phyloP scores from a whole-genome alignment of 805 yeast species.

The Millerozyma miso region DNA sequence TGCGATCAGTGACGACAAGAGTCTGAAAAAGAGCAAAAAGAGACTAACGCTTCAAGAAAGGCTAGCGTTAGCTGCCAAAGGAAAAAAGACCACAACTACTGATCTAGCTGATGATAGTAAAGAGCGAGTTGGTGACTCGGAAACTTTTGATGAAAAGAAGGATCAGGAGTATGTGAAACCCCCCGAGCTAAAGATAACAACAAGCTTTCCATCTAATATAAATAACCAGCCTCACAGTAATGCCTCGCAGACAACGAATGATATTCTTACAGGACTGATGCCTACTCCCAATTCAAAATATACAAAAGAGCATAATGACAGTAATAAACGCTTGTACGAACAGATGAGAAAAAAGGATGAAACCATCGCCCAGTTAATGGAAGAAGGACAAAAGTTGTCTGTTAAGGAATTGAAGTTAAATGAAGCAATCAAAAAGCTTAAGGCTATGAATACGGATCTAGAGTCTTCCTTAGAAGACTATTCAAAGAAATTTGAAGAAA shows the following conservation, averaged over 20 bases:
- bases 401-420: slow-evolving; percentile 65
- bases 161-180: not conserved
- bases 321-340: slow-evolving; percentile 14
- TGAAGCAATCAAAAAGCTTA: slow-evolving; percentile 61
- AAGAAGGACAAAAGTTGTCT: slow-evolving; percentile 73
- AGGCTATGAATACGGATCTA: slow-evolving; percentile 26
- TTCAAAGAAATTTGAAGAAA: slow-evolving; percentile 26
- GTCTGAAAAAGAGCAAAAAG: slow-evolving; percentile 33
- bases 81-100: slow-evolving; percentile 16
- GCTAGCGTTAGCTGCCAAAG: slow-evolving; percentile 73
- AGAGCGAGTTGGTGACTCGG: not conserved
- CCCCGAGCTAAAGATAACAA: slow-evolving; percentile 2
- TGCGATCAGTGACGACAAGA: not conserved
- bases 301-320: too few relatives aligned
- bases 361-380: slow-evolving; percentile 59
- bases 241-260: not conserved
- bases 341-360: slow-evolving; percentile 50
- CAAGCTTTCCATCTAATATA: not conserved
- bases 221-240: too few relatives aligned
- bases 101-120: not conserved
- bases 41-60: slow-evolving; percentile 80
- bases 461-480: slow-evolving; percentile 27
- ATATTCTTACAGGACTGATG: not conserved
- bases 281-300: slow-evolving; percentile 7
- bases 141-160: not conserved